Evolutionary conservation across 345 rosid genomes (phyloP).

Genomic region (Boechera divaricarpa): DNA sequence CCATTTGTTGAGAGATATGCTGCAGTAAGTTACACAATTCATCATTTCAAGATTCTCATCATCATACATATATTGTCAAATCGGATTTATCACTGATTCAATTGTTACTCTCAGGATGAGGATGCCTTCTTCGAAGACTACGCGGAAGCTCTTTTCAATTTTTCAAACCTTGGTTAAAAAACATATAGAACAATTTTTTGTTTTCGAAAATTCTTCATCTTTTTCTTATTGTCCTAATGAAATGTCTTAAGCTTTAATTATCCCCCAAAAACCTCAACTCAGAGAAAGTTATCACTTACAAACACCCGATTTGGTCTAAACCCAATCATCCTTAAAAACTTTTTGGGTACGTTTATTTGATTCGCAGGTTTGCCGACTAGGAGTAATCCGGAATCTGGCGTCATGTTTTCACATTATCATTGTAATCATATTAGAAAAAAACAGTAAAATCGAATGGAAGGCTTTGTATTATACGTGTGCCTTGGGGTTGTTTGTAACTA

Average conservation of each 20-base stretch:
- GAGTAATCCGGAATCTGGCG: slow-evolving; percentile 23
- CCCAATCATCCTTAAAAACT: not conserved
- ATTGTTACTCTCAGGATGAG: slow-evolving; percentile 57
- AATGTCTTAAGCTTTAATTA: not conserved
- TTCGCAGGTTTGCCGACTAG: slow-evolving; percentile 36
- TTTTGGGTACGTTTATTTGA: not conserved
- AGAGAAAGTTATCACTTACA: not conserved
- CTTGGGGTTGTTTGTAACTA: not conserved
- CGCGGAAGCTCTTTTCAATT: slow-evolving; percentile 73
- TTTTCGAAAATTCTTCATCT: not conserved
- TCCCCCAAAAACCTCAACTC: not conserved
- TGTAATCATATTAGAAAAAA: not conserved
- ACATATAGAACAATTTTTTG: not conserved
- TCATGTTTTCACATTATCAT: not conserved
- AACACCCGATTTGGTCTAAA: slow-evolving; percentile 5
- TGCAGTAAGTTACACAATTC: slow-evolving; percentile 51
- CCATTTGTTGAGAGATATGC: slow-evolving; percentile 83
- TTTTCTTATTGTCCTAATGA: not conserved
- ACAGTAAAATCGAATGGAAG: not conserved
- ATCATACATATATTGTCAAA: not conserved
- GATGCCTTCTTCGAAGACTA: slow-evolving; percentile 83
- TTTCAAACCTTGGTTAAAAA: slow-evolving; percentile 80
- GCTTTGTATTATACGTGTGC: slow-evolving; percentile 8
- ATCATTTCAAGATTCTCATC: not conserved
- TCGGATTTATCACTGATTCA: not conserved